phyloP scores from a whole-genome alignment of 306 rosid genomes.

The Cicer cuneatum region DNA sequence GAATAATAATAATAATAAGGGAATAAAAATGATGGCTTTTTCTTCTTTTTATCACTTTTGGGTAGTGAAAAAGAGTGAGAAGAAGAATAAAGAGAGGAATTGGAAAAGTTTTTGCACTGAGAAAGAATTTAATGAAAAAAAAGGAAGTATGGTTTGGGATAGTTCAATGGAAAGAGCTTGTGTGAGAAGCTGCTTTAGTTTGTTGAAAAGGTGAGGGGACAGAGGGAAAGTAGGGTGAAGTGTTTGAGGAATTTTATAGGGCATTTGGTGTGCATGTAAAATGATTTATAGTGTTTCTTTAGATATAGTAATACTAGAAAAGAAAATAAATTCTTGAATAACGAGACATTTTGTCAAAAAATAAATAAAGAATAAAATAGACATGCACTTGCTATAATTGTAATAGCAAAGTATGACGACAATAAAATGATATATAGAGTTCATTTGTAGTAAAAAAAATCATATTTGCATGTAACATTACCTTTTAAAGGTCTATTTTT shows the following conservation, averaged over 20 bases:
- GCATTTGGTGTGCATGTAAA: constrained; percentile 20
- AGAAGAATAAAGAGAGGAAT: constrained; percentile 44
- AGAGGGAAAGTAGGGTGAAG: constrained; percentile 25
- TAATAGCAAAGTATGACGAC: too few species aligned
- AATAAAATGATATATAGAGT: too few species aligned
- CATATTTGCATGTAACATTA: too few species aligned
- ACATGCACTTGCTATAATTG: background rate
- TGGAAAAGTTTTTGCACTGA: constrained; percentile 41
- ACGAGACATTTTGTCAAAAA: background rate
- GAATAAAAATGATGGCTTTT: constrained; percentile 18
- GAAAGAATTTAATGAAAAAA: constrained; percentile 34
- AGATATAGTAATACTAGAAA: background rate
- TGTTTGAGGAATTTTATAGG: constrained; percentile 35
- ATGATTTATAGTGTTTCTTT: constrained; percentile 10
- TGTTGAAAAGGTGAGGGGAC: constrained; percentile 48
- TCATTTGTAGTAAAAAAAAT: too few species aligned
- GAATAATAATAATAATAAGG: constrained; percentile 50
- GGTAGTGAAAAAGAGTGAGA: constrained; percentile 58
- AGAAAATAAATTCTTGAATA: constrained; percentile 1
- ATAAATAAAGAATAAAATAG: background rate
- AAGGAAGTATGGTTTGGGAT: constrained; percentile 27
- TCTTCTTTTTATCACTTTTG: constrained; percentile 4
- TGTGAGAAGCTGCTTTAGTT: constrained; percentile 8
- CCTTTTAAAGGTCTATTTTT: too few species aligned
- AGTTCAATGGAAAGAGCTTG: constrained; percentile 39